Base-by-base conservation (phyloP, 257 asterid genomes). In the Thymus quinquecostatus region DNA sequence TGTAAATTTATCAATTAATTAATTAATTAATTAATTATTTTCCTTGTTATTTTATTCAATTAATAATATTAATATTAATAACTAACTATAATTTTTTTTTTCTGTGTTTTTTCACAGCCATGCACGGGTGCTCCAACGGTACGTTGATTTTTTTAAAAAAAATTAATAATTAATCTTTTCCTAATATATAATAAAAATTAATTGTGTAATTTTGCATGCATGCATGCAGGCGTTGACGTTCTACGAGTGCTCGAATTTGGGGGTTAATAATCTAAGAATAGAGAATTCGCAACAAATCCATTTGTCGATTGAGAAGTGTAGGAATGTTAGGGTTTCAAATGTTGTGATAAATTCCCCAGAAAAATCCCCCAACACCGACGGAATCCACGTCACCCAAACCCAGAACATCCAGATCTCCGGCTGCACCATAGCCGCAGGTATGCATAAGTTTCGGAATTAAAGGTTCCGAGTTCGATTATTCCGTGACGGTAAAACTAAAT, bases 121-220 rank as follows among this genome's bases (percentile, higher is more conserved):
- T 92, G 98, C 86, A 82, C 71, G 77, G 51, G 43, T n/a, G 98
- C 97, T 77, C 98, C 98, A 11, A 88, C 98, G 88, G 98, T 90
- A 88, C 7, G 96, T 54, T 8, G 14, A 33, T 11, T 43, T 45
- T 13, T 58, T 1, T 2, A 13, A 3, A 6, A 0, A 13, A 9
- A 43, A 8, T 28, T 38, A 38, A 38, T 29, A 9, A 28, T 13
- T n/a, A 38, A 14, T 55, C 21, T 28, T 55, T 55, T 3, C n/a
- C n/a, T 55, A 9, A 55, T 55, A 27, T 2, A 29, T 21, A 21
- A 8, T 9, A 55, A 8, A 0, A 9, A 1, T 9, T 55, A 21
- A 21, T 21, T 21, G 21, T 21, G 21, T 21, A 21, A 21, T 21
- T 21, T 21, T 21, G 21, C 21, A 21, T 21, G 21, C 21, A 21